Conservation (phyloP, 2,329 filamentous ascomycete species). For the Sporothrix phasma region DNA sequence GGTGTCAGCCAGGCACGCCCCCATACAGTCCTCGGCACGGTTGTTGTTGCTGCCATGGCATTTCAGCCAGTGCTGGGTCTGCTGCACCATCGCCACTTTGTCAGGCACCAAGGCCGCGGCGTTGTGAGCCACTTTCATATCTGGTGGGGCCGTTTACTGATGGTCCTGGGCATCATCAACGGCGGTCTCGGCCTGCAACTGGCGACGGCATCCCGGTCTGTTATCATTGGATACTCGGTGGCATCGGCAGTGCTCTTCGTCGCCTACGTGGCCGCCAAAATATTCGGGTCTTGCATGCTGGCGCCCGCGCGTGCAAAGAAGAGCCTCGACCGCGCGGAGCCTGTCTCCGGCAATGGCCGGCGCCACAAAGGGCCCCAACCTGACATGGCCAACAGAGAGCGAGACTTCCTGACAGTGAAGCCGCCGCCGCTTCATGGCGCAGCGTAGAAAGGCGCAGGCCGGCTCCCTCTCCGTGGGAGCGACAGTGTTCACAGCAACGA, state of each 20-base stretch:
- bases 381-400: not conserved
- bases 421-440: not conserved
- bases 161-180: slow-evolving; percentile 51
- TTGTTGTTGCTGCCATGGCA: slow-evolving; percentile 43
- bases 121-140: slow-evolving; percentile 47
- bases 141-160: slow-evolving; percentile 51
- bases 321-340: not conserved
- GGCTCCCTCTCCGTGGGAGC: not conserved
- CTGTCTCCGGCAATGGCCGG: not conserved
- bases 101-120: slow-evolving; percentile 38
- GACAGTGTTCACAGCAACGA: not conserved
- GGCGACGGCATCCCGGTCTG: slow-evolving; percentile 30
- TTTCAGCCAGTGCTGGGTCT: slow-evolving; percentile 50
- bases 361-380: not conserved
- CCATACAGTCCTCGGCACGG: slow-evolving; percentile 48
- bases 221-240: slow-evolving; percentile 46
- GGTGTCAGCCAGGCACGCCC: slow-evolving; percentile 30
- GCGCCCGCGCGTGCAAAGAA: not conserved
- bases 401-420: not conserved
- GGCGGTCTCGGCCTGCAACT: slow-evolving; percentile 52
- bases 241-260: slow-evolving; percentile 40
- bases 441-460: too few species aligned
- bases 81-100: slow-evolving; percentile 46
- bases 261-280: slow-evolving; percentile 34
- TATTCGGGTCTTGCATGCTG: slow-evolving; percentile 3